Conservation (phyloP, 2,329 filamentous ascomycete genomes). For the Blumeria graminis region DNA sequence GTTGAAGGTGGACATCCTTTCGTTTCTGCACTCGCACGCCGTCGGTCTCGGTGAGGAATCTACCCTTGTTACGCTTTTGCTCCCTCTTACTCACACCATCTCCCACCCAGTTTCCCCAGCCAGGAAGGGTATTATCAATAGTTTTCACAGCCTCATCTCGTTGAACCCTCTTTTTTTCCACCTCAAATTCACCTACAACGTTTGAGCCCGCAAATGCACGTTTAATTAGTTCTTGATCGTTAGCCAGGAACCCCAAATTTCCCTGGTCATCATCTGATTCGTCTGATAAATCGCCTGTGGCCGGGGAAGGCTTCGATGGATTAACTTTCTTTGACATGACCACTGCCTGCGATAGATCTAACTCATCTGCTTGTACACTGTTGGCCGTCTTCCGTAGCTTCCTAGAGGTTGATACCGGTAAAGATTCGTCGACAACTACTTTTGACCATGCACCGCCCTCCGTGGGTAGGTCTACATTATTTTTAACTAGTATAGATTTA, state of each 20-base stretch:
- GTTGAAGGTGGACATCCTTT: conserved; percentile 58
- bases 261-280: conserved; percentile 19
- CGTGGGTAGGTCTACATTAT: conserved; percentile 1
- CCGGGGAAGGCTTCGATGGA: conserved; percentile 10
- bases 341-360: conserved; percentile 14
- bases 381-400: conserved; percentile 13
- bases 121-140: conserved; percentile 64
- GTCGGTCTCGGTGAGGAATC: conserved; percentile 39
- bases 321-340: conserved; percentile 12
- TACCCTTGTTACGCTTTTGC: conserved; percentile 34
- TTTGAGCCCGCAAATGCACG: conserved; percentile 75
- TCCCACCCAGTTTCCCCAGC: conserved; percentile 86
- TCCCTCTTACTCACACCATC: conserved; percentile 53
- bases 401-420: conserved; percentile 8
- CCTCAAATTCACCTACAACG: conserved; percentile 54
- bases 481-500: not conserved
- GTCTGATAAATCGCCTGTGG: conserved; percentile 5
- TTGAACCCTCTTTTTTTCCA: conserved; percentile 49
- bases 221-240: conserved; percentile 45
- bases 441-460: conserved; percentile 16
- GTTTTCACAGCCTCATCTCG: conserved; percentile 64
- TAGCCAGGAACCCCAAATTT: conserved; percentile 27
- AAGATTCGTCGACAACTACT: conserved; percentile 9
- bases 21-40: conserved; percentile 56
- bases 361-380: conserved; percentile 13